Evolutionary conservation across 1,284 basidiomycete genomes (phyloP), one percentile per base, ranked within the genome.

Genomic region (Ceratobasidium sp.): DNA sequence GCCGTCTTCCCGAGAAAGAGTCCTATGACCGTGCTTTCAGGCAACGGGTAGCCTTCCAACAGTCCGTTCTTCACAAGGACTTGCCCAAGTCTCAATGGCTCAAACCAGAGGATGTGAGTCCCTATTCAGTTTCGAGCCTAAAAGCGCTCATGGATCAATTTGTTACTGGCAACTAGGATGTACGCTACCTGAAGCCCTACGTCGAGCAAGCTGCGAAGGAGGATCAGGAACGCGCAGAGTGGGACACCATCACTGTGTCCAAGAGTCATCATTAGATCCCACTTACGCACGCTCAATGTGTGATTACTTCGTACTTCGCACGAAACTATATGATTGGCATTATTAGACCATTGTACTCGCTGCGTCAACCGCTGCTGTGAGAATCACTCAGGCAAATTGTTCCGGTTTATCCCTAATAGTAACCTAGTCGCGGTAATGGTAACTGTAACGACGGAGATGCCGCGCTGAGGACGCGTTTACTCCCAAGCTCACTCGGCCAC

Each of bases 21-120:
- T 84, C 88, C 44, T 99, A 97, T 86, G 97, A 99, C 90, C 95
- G 97, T 80, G 92, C 91, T 78, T 98, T 89, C 91, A 95, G 98
- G 82, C 89, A 98, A 85, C 95, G 96, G 84, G 89, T 92, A 67
- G 96, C 97, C 51, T 91, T 92, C 68, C 94, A 97, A 81, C 90
- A 91, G 80, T 94, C 93, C 79, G 89, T 97, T 79, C 86, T 95
- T 71, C 97, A 99, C 87, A 90, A 91, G 77, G 89, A 92, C 53
- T 89, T 99, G 26, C 92, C 96, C 81, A 95, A 96, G 86, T 92
- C 93, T 53, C 88, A 97, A 85, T 98, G 96, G 97, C 87, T 91
- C 73, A 91, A 90, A 81, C 87, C 91, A 9, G 90, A 91, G 82
- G 92, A 98, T 87, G 97, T 98, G 82, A 81, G 90, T 85, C n/a